These are phyloP conservation scores for Maudiozyma serrabonitensis DNA, from an alignment of 805 yeast genomes.

Conservation along the genomic window DNA sequence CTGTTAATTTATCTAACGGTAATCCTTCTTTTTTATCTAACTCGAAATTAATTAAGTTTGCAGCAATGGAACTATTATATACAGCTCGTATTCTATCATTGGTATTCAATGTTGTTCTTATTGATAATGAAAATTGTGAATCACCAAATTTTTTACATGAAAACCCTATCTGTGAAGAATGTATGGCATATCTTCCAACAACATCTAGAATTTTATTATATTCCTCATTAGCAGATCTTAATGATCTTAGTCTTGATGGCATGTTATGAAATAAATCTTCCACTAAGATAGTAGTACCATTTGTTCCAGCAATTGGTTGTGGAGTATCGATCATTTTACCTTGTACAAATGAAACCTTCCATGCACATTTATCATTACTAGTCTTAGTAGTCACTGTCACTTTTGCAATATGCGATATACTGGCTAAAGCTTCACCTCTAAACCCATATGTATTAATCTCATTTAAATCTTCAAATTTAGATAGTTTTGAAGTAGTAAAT, in stretches of 20 bases:
- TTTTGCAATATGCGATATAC: constrained; percentile 83
- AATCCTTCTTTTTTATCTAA: constrained; percentile 23
- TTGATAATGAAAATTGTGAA: constrained; percentile 51
- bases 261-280: constrained; percentile 87
- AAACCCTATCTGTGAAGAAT: constrained; percentile 59
- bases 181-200: constrained; percentile 73
- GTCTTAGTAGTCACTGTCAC: constrained; percentile 73
- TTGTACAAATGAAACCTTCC: constrained; percentile 54
- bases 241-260: constrained; percentile 64
- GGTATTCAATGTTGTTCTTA: constrained; percentile 40
- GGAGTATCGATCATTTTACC: constrained; percentile 55
- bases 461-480: constrained; percentile 63
- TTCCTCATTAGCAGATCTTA: constrained; percentile 64
- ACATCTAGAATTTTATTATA: constrained; percentile 70
- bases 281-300: constrained; percentile 76
- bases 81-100: constrained; percentile 66
- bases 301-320: constrained; percentile 72
- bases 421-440: constrained; percentile 93
- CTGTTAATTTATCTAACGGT: constrained; percentile 48
- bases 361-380: constrained; percentile 51
- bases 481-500: constrained; percentile 83
- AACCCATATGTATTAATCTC: constrained; percentile 79
- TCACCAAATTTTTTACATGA: constrained; percentile 77
- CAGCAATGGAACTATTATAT: constrained; percentile 61
- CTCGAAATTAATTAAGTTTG: constrained; percentile 45